Conservation (phyloP, 805 yeast genomes). For the Kluyveromyces wickerhamii region DNA sequence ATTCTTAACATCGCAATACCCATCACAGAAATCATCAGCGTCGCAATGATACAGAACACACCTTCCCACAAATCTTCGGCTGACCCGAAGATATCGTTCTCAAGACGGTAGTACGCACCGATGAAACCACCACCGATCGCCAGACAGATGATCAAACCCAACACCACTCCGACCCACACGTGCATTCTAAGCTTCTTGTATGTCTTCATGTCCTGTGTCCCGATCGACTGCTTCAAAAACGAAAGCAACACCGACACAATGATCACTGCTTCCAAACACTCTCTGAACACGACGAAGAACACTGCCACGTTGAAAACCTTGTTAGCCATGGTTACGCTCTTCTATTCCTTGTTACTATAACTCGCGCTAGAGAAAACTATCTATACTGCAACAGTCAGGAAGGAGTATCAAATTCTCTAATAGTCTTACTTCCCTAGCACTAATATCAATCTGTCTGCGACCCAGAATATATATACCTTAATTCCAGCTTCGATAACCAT, state of each 20-base stretch:
- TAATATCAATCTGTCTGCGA: no score
- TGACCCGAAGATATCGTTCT: slow-evolving; percentile 73
- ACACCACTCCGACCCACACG: slow-evolving; percentile 75
- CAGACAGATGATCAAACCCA: slow-evolving; percentile 74
- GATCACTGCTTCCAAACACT: slow-evolving; percentile 85
- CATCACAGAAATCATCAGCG: slow-evolving; percentile 83
- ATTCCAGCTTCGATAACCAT: no score
- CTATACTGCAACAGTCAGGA: no score
- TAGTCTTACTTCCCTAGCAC: no score
- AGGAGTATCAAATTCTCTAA: no score
- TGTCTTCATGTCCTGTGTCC: slow-evolving; percentile 39
- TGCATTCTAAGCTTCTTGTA: slow-evolving; percentile 63
- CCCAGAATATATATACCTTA: no score
- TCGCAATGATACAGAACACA: slow-evolving; percentile 82
- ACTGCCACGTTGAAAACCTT: slow-evolving; percentile 45
- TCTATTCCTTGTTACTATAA: no score
- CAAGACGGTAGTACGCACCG: slow-evolving; percentile 80
- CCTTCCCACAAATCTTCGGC: slow-evolving; percentile 98
- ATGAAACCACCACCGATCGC: slow-evolving; percentile 87
- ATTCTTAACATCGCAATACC: slow-evolving; percentile 94
- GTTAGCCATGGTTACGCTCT: slow-evolving; percentile 16
- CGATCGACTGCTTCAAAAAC: slow-evolving; percentile 84
- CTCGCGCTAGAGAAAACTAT: no score
- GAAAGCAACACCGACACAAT: slow-evolving; percentile 88
- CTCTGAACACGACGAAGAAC: slow-evolving; percentile 89